Conservation (phyloP, 2,329 filamentous ascomycete species). For the Dryadomyces quercus-mongolicae region DNA sequence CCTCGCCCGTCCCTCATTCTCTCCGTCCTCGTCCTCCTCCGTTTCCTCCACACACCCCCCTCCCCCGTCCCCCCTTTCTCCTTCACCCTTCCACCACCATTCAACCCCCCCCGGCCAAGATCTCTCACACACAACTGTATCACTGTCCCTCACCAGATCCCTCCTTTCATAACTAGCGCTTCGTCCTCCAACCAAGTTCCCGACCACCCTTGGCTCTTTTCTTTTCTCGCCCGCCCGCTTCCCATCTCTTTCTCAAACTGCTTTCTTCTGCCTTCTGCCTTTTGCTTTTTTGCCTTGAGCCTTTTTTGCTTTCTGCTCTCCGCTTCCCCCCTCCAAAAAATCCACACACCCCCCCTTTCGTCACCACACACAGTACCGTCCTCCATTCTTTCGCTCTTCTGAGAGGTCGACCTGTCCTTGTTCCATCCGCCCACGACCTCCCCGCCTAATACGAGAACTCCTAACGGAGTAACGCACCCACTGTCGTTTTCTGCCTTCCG, state of each 20-base stretch:
- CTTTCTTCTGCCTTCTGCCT: neutral
- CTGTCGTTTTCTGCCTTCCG: no score
- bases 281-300: slow-evolving; percentile 2
- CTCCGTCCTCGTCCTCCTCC: neutral
- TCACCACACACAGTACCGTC: no score
- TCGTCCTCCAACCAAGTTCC: slow-evolving; percentile 3
- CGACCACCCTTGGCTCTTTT: neutral
- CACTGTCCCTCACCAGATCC: slow-evolving; percentile 19
- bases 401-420: neutral
- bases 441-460: no score
- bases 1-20: neutral
- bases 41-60: neutral
- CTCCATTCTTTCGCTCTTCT: neutral
- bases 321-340: neutral
- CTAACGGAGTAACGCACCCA: no score
- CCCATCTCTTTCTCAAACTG: neutral
- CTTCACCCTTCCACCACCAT: neutral
- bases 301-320: neutral
- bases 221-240: neutral
- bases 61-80: neutral
- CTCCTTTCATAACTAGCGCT: slow-evolving; percentile 24
- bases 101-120: slow-evolving; percentile 17
- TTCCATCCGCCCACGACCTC: no score
- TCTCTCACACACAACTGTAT: slow-evolving; percentile 28
- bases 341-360: neutral